These are phyloP conservation scores for Fomitopsis serialis DNA, from an alignment of 768 basidiomycete species.

Conservation along the genomic window DNA sequence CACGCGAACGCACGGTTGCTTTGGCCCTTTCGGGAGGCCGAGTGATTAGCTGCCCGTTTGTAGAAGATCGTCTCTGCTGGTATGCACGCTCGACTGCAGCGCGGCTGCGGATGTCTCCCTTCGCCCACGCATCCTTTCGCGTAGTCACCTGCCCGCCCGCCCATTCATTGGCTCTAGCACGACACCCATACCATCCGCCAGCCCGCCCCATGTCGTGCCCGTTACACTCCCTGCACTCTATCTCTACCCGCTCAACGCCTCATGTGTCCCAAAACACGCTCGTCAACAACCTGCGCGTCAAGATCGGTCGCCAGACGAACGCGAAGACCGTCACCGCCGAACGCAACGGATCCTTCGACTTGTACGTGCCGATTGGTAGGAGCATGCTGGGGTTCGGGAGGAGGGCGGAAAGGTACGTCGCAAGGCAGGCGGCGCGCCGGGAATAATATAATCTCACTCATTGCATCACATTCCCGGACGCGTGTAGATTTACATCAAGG, in stretches of 20 bases:
- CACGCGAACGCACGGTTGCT: no score
- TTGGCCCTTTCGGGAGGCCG: no score
- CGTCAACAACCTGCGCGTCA: slow-evolving; percentile 56
- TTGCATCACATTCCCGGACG: not conserved
- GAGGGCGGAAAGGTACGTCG: slow-evolving; percentile 72
- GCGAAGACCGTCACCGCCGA: slow-evolving; percentile 91
- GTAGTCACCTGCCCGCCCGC: no score
- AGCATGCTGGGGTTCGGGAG: slow-evolving; percentile 99
- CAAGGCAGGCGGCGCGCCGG: not conserved
- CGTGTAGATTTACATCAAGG: slow-evolving; percentile 90
- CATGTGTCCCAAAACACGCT: slow-evolving; percentile 92
- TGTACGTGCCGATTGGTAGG: slow-evolving; percentile 87
- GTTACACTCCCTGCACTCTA: slow-evolving; percentile 30
- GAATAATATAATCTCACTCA: slow-evolving; percentile 8
- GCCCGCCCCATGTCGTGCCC: slow-evolving; percentile 15
- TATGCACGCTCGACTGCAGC: no score
- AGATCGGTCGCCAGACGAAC: slow-evolving; percentile 96
- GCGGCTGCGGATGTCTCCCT: no score
- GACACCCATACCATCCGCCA: slow-evolving; percentile 24
- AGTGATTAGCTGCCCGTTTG: no score
- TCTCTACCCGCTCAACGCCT: slow-evolving; percentile 90
- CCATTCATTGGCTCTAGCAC: no score
- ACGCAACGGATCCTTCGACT: slow-evolving; percentile 95
- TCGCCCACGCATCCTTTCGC: no score
- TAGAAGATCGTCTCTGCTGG: no score